phyloP scores from a whole-genome alignment of 768 basidiomycete genomes.

The Tulasnella sp. region DNA sequence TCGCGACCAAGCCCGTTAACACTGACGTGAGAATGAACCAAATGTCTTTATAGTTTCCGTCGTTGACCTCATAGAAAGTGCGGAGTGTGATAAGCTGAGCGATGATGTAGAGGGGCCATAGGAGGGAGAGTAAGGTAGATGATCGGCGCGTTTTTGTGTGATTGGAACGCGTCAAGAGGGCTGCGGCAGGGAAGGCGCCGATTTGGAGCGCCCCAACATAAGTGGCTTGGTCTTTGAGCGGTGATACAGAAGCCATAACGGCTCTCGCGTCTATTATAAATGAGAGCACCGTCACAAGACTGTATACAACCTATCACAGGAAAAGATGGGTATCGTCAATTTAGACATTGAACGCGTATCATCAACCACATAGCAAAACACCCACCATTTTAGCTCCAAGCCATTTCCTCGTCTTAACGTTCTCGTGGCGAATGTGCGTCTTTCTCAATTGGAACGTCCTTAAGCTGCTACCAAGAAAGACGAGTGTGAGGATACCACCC shows the following conservation, averaged over 20 bases:
- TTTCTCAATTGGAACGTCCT: slow-evolving; percentile 29
- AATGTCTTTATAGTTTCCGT: slow-evolving; percentile 26
- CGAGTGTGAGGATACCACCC: slow-evolving; percentile 38
- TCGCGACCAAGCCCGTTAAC: slow-evolving; percentile 29
- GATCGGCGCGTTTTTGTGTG: slow-evolving; percentile 52
- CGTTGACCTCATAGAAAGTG: slow-evolving; percentile 32
- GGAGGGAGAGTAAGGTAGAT: slow-evolving; percentile 62
- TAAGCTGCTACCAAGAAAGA: slow-evolving; percentile 36
- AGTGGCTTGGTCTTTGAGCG: slow-evolving; percentile 25
- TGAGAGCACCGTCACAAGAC: not conserved
- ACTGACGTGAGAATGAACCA: slow-evolving; percentile 22
- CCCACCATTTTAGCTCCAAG: slow-evolving; percentile 62
- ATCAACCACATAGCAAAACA: too few species aligned
- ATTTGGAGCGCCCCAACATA: slow-evolving; percentile 52
- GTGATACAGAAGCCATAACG: slow-evolving; percentile 34
- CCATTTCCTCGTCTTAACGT: slow-evolving; percentile 39
- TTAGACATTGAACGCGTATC: not conserved
- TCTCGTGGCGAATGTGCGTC: slow-evolving; percentile 26
- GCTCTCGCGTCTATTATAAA: slow-evolving; percentile 28
- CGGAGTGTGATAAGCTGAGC: slow-evolving; percentile 48
- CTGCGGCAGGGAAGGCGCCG: slow-evolving; percentile 36
- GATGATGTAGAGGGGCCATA: slow-evolving; percentile 63
- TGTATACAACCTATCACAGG: not conserved
- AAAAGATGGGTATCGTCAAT: slow-evolving; percentile 5
- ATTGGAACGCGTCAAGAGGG: slow-evolving; percentile 46